phyloP scores from a whole-genome alignment of 2,329 filamentous ascomycete genomes.

The Gnomoniopsis smithogilvyi region DNA sequence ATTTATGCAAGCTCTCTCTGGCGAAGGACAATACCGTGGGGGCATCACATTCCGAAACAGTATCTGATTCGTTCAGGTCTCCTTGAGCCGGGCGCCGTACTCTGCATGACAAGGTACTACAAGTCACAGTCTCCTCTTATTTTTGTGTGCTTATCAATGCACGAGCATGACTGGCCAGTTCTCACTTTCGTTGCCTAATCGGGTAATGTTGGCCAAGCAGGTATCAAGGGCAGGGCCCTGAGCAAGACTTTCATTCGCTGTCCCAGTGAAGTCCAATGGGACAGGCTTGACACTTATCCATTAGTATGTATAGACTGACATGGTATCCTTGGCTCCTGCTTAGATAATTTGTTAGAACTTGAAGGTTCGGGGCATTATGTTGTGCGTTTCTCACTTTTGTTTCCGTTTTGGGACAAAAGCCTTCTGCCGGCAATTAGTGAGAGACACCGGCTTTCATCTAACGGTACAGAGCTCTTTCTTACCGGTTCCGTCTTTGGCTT shows the following conservation, averaged over 20 bases:
- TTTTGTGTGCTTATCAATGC: background rate
- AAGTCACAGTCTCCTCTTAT: too few relatives aligned
- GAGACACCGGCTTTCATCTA: background rate
- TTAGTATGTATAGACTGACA: background rate
- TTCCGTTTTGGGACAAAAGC: conserved; percentile 8
- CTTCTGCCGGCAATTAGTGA: background rate
- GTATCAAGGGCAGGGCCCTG: background rate
- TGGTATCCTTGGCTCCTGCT: background rate
- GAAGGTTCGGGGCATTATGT: background rate
- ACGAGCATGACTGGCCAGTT: background rate
- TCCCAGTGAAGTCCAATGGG: background rate
- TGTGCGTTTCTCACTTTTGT: conserved; percentile 12
- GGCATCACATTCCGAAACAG: too few relatives aligned
- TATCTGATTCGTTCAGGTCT: too few relatives aligned
- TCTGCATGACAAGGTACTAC: too few relatives aligned
- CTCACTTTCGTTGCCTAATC: conserved; percentile 16
- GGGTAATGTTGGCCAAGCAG: background rate
- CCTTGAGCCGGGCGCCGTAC: too few relatives aligned
- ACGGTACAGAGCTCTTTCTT: background rate
- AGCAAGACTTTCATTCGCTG: background rate
- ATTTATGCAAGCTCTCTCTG: too few relatives aligned
- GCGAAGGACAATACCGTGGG: too few relatives aligned
- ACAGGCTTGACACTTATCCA: background rate
- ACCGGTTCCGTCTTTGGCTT: background rate
- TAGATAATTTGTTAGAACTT: background rate